Evolutionary conservation across 805 yeast species (phyloP).

Genomic region (Cyberlindnera amylophila): DNA sequence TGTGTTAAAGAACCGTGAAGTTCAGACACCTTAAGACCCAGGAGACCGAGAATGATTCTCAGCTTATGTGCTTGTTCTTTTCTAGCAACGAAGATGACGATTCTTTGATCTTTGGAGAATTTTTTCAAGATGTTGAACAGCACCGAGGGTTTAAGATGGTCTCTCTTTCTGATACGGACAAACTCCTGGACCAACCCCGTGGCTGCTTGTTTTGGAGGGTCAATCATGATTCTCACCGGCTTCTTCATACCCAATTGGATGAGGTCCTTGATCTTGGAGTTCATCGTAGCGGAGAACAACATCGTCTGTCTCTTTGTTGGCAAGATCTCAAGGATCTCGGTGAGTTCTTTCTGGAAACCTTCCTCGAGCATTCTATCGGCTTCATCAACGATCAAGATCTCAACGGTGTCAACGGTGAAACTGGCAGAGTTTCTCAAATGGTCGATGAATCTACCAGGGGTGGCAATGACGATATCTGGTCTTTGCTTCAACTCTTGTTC

Average conservation of each 20-base stretch:
- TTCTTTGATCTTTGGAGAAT: conserved; percentile 61
- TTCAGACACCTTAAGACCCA: conserved; percentile 76
- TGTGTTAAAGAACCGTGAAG: conserved; percentile 82
- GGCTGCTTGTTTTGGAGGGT: conserved; percentile 95
- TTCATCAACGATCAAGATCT: conserved; percentile 91
- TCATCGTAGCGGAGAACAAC: conserved; percentile 97
- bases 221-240: conserved; percentile 94
- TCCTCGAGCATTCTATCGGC: conserved; percentile 99
- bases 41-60: conserved; percentile 67
- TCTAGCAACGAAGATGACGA: conserved; percentile 87
- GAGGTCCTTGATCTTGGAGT: conserved; percentile 82
- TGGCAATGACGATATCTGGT: conserved; percentile 95
- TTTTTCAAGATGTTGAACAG: conserved; percentile 66
- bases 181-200: conserved; percentile 89
- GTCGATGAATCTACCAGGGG: conserved; percentile 98
- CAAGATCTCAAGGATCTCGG: conserved; percentile 80
- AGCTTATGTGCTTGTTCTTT: conserved; percentile 88
- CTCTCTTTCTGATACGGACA: conserved; percentile 90
- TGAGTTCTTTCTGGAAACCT: conserved; percentile 93
- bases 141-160: conserved; percentile 76
- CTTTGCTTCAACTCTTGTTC: conserved; percentile 89
- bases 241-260: conserved; percentile 82
- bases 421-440: conserved; percentile 94
- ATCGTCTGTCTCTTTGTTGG: conserved; percentile 93
- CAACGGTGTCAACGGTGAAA: conserved; percentile 86